Percentiles rank a stretch among this genome's conserved stretches.
Evolutionary conservation across 768 basidiomycete species (phyloP).

Genomic region (Termitomyces sp.): DNA sequence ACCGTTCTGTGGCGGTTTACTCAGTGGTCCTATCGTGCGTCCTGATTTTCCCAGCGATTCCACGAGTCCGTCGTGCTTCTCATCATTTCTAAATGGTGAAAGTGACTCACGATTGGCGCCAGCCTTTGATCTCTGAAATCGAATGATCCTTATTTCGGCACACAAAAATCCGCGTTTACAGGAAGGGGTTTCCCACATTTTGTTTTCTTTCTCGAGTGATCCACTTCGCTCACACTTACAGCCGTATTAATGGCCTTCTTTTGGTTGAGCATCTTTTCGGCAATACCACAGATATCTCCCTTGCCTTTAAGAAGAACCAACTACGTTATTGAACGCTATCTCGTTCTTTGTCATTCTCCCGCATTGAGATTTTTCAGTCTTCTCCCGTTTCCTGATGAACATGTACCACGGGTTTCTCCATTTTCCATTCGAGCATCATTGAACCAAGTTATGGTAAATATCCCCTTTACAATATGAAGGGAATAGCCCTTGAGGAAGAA

Average conservation of each 20-base stretch:
- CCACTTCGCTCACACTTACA: too few species aligned
- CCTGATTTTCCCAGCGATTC: background rate
- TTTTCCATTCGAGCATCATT: slow-evolving; percentile 16
- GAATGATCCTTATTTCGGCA: background rate
- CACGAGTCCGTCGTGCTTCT: too few species aligned
- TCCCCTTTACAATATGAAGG: too few species aligned
- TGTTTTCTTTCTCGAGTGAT: background rate
- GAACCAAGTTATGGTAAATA: too few species aligned
- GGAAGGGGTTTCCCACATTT: too few species aligned
- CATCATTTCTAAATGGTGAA: too few species aligned
- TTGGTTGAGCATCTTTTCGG: slow-evolving; percentile 8
- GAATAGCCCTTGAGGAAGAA: slow-evolving; percentile 22
- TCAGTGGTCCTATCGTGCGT: background rate
- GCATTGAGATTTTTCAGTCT: slow-evolving; percentile 42
- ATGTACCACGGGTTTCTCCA: too few species aligned
- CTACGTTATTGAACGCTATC: slow-evolving; percentile 6
- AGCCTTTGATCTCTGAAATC: background rate
- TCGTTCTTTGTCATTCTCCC: slow-evolving; percentile 26
- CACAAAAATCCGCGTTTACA: background rate
- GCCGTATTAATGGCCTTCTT: slow-evolving; percentile 3
- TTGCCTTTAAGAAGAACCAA: slow-evolving; percentile 4
- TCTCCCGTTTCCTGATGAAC: slow-evolving; percentile 28
- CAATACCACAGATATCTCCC: background rate
- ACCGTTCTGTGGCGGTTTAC: background rate
- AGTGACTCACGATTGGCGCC: too few species aligned